Percentiles rank a stretch among this genome's conserved stretches.
These are phyloP conservation scores for Dicorynia guianensis DNA, from an alignment of 306 rosid species.

Conservation along the genomic window DNA sequence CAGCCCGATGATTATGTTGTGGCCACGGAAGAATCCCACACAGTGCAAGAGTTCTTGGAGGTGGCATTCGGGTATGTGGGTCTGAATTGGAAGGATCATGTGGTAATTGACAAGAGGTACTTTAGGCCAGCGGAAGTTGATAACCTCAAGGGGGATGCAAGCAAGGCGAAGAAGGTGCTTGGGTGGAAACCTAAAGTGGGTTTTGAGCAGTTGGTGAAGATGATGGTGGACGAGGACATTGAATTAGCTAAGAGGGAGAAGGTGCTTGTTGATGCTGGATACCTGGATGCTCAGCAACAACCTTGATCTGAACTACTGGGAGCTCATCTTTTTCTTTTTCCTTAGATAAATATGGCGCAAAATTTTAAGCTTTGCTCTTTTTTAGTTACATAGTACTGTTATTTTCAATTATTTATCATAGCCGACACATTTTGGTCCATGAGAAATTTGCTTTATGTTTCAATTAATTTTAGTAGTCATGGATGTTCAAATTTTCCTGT, in stretches of 20 bases:
- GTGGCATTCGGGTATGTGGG: constrained; percentile 89
- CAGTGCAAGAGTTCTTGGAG: constrained; percentile 90
- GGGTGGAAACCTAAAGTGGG: constrained; percentile 97
- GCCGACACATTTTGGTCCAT: constrained; percentile 37
- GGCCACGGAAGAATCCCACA: constrained; percentile 94
- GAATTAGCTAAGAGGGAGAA: constrained; percentile 93
- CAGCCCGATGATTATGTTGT: constrained; percentile 92
- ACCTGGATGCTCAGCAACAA: constrained; percentile 97
- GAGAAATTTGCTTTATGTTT: constrained; percentile 36
- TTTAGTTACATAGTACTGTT: constrained; percentile 28
- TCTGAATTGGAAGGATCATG: constrained; percentile 86
- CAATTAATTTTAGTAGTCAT: constrained; percentile 16
- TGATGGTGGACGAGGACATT: constrained; percentile 97
- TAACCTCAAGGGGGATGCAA: constrained; percentile 86
- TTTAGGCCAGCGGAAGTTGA: constrained; percentile 92
- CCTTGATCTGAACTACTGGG: constrained; percentile 54
- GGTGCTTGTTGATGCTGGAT: constrained; percentile 99
- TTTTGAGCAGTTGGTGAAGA: constrained; percentile 82
- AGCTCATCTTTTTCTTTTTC: not conserved
- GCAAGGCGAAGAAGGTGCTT: constrained; percentile 79
- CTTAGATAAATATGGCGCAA: not conserved
- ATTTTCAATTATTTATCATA: constrained; percentile 28
- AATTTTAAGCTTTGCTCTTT: constrained; percentile 6
- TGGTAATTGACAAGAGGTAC: constrained; percentile 85
- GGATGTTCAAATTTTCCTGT: constrained; percentile 29